A percentile compares a stretch with the other conserved stretches of the same genome.
phyloP scores from a whole-genome alignment of 192 early-diverging fungal species.

The Martensiomyces pterosporus region DNA sequence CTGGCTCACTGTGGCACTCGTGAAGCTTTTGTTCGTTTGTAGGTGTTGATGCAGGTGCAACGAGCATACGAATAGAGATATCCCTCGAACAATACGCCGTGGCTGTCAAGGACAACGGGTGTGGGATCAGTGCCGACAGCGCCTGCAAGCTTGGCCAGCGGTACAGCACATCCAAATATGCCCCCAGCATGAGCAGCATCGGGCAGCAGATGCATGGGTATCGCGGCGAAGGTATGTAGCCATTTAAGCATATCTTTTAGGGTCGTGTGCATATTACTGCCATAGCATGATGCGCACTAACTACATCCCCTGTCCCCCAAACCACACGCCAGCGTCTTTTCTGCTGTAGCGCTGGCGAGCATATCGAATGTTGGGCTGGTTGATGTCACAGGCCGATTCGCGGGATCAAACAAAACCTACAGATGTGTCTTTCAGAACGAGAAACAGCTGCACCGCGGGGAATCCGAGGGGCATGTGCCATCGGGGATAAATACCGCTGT shows the following conservation, averaged over 20 bases:
- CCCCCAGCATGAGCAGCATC: neutral
- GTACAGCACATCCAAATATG: constrained; percentile 26
- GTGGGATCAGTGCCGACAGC: constrained; percentile 11
- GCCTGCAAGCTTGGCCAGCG: constrained; percentile 22
- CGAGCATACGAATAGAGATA: constrained; percentile 18
- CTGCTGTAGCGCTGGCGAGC: constrained; percentile 34
- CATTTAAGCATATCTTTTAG: no score
- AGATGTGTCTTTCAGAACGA: constrained; percentile 25
- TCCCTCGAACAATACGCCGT: constrained; percentile 12
- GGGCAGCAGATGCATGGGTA: constrained; percentile 8
- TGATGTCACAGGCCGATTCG: constrained; percentile 14
- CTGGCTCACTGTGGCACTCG: no score
- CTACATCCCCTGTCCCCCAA: no score
- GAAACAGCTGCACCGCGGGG: constrained; percentile 2
- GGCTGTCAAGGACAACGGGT: constrained; percentile 31
- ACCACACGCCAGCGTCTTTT: no score
- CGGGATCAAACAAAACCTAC: neutral
- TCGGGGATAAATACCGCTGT: constrained; percentile 16
- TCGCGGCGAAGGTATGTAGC: constrained; percentile 40
- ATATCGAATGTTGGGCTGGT: constrained; percentile 34
- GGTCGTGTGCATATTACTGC: no score
- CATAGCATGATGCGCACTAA: no score
- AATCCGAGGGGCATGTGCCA: neutral
- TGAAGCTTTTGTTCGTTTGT: constrained; percentile 1
- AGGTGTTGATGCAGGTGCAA: constrained; percentile 41